These are phyloP conservation scores for Leccinellum rugosiceps DNA, from an alignment of 768 basidiomycete genomes.

Conservation along the genomic window DNA sequence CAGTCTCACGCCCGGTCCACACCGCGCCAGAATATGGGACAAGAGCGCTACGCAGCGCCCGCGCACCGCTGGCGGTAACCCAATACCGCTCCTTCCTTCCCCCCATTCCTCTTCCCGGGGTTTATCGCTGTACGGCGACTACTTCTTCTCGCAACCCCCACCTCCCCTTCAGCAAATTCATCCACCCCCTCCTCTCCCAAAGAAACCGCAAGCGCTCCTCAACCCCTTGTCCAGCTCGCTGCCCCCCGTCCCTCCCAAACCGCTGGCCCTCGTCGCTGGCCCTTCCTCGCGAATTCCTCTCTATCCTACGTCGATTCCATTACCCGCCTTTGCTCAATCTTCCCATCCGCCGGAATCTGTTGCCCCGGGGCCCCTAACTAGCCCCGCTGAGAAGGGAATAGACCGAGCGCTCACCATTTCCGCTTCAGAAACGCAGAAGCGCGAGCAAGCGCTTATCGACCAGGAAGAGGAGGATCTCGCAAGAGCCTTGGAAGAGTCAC, in stretches of 20 bases:
- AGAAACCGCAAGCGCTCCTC: slow-evolving; percentile 26
- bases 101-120: slow-evolving; percentile 11
- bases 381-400: slow-evolving; percentile 43
- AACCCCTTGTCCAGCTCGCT: slow-evolving; percentile 32
- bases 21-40: slow-evolving; percentile 23
- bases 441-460: slow-evolving; percentile 22
- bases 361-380: slow-evolving; percentile 13
- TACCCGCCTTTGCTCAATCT: slow-evolving; percentile 12
- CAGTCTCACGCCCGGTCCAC: slow-evolving; percentile 24
- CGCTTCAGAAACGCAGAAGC: slow-evolving; percentile 35
- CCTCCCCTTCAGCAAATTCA: slow-evolving; percentile 16
- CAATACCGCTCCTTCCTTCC: slow-evolving; percentile 1
- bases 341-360: slow-evolving; percentile 3
- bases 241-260: slow-evolving; percentile 43
- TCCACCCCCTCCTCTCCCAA: slow-evolving; percentile 30
- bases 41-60: slow-evolving; percentile 8
- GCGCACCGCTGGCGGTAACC: slow-evolving; percentile 2
- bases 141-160: slow-evolving; percentile 16
- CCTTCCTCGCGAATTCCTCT: slow-evolving; percentile 27
- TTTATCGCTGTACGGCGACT: slow-evolving; percentile 29
- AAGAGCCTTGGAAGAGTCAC: slow-evolving; percentile 57
- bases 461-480: slow-evolving; percentile 66
- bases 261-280: slow-evolving; percentile 16
- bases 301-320: slow-evolving; percentile 32
- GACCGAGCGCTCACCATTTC: slow-evolving; percentile 48